Conservation (phyloP, 129 eudicot species). For the Flaveria robusta region DNA sequence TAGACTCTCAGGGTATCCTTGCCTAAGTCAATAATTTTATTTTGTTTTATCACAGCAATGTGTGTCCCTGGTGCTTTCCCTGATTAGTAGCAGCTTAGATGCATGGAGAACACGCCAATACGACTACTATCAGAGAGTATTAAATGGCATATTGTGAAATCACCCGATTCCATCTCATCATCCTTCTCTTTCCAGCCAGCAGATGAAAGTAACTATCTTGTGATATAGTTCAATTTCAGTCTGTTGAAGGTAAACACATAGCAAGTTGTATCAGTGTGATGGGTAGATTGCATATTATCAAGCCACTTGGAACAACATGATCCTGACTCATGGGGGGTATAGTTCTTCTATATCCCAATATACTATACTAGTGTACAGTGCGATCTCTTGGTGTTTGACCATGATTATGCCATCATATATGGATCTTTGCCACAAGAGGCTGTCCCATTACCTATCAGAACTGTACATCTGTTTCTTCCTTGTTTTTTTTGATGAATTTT, state of each 20-base stretch:
- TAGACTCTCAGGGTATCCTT: background rate
- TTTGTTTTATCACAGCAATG: constrained; percentile 74
- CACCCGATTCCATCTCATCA: constrained; percentile 5
- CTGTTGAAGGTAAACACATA: constrained; percentile 15
- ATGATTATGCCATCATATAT: constrained; percentile 22
- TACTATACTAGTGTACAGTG: constrained; percentile 42
- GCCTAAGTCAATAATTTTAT: background rate
- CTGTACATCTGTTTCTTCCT: constrained; percentile 31
- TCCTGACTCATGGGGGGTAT: constrained; percentile 29
- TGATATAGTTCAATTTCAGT: constrained; percentile 26
- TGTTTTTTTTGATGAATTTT: constrained; percentile 36
- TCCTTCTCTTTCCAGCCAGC: constrained; percentile 26
- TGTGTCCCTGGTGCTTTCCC: constrained; percentile 95
- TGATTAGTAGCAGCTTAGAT: constrained; percentile 99
- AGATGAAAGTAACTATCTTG: constrained; percentile 20
- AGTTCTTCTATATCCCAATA: constrained; percentile 25
- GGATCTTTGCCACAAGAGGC: constrained; percentile 31
- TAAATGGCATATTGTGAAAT: constrained; percentile 86
- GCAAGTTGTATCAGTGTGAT: constrained; percentile 26
- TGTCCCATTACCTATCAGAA: constrained; percentile 24
- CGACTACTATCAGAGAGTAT: constrained; percentile 91
- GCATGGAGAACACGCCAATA: constrained; percentile 99
- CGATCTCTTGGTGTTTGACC: constrained; percentile 32
- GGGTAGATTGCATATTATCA: constrained; percentile 29
- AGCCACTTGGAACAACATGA: constrained; percentile 22